Conservation (phyloP, 192 early-diverging fungal genomes). For the Lobosporangium transversale region DNA sequence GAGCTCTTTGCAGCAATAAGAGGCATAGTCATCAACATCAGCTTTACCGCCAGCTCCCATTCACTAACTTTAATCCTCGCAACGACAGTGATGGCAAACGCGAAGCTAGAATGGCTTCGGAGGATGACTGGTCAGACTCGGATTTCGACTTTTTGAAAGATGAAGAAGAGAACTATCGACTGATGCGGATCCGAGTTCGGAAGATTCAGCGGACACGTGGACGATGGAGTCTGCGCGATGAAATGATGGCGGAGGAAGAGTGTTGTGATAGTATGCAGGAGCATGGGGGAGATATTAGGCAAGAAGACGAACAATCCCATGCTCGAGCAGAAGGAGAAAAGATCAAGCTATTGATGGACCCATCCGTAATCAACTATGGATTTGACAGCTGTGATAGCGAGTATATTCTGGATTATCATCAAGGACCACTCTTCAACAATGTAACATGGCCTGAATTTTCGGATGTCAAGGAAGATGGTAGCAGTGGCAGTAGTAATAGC, state of each 20-base stretch:
- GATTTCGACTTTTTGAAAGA: conserved; percentile 44
- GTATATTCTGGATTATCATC: conserved; percentile 48
- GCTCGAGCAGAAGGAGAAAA: conserved; percentile 12
- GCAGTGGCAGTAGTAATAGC: neutral
- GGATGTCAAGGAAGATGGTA: conserved; percentile 9
- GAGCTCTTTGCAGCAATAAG: neutral
- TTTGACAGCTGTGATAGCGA: conserved; percentile 43
- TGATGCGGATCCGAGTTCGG: conserved; percentile 22
- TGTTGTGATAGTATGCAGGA: neutral
- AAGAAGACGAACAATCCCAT: conserved; percentile 4
- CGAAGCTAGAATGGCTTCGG: conserved; percentile 28
- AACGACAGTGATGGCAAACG: conserved; percentile 21
- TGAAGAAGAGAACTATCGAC: conserved; percentile 40
- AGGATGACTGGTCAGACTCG: conserved; percentile 37
- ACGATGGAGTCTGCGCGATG: conserved; percentile 3
- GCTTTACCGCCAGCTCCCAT: conserved; percentile 15
- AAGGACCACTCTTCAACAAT: conserved; percentile 49
- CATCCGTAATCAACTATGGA: conserved; percentile 45
- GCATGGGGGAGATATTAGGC: conserved; percentile 1
- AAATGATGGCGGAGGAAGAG: neutral
- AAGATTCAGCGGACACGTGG: conserved; percentile 6
- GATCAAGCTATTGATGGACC: conserved; percentile 38
- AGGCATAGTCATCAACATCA: conserved; percentile 1
- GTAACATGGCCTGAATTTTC: conserved; percentile 49
- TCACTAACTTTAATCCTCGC: no score